Evolutionary conservation across 1,284 basidiomycete species (phyloP).

Genomic region (Pseudozyma sp.): DNA sequence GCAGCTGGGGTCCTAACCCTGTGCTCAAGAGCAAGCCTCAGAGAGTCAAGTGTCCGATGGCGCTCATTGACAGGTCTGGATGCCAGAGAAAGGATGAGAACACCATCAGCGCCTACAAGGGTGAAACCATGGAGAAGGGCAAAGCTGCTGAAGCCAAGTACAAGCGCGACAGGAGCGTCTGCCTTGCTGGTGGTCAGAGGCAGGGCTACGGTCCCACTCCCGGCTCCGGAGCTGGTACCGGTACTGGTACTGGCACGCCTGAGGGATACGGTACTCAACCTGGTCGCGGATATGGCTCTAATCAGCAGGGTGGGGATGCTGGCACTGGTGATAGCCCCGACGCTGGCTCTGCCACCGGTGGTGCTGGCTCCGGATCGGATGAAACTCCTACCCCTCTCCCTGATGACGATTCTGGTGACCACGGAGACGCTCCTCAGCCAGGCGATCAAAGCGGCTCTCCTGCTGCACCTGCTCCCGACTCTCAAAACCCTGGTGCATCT

Average conservation of each 20-base stretch:
- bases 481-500: no score
- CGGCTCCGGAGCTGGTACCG: not conserved
- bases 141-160: constrained; percentile 22
- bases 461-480: no score
- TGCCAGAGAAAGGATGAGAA: constrained; percentile 50
- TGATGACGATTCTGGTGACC: not conserved
- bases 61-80: constrained; percentile 43
- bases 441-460: no score
- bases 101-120: constrained; percentile 17
- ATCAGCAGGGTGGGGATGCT: not conserved
- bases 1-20: constrained; percentile 38
- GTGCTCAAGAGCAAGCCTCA: constrained; percentile 18
- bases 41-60: constrained; percentile 37
- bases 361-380: not conserved
- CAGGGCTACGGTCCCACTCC: constrained; percentile 4
- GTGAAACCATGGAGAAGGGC: constrained; percentile 10
- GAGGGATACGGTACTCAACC: not conserved
- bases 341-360: not conserved
- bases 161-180: constrained; percentile 44
- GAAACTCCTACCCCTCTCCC: not conserved
- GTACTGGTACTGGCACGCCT: not conserved
- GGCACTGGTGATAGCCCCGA: not conserved
- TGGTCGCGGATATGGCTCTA: not conserved
- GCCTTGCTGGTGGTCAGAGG: constrained; percentile 18
- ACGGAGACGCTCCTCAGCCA: no score